These are phyloP conservation scores for Calocera viscosa DNA, from an alignment of 768 basidiomycete species.

Conservation along the genomic window DNA sequence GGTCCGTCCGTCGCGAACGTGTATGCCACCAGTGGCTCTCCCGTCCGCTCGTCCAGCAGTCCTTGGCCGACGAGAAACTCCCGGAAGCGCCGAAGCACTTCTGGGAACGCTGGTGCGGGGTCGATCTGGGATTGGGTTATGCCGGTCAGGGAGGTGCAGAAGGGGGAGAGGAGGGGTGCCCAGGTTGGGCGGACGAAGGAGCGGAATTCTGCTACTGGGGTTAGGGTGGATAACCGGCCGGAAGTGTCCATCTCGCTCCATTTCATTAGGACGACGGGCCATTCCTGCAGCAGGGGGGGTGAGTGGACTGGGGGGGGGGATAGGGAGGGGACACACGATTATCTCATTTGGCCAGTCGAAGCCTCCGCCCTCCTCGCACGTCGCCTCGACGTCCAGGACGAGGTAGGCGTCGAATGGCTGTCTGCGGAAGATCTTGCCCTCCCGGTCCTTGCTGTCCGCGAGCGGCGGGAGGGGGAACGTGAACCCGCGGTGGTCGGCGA, in stretches of 20 bases:
- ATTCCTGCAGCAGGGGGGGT: conserved; percentile 83
- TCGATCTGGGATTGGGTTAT: conserved; percentile 87
- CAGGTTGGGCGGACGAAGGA: conserved; percentile 81
- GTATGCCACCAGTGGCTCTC: neutral
- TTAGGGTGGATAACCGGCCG: conserved; percentile 44
- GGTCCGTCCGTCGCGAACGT: conserved; percentile 22
- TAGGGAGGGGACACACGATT: conserved; percentile 47
- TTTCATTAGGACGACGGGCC: conserved; percentile 76
- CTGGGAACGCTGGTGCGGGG: conserved; percentile 58
- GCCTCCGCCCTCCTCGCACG: conserved; percentile 53
- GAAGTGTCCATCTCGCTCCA: conserved; percentile 56
- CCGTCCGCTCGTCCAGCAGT: conserved; percentile 34
- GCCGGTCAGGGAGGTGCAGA: conserved; percentile 80
- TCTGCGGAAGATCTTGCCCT: neutral
- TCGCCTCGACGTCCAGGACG: conserved; percentile 82
- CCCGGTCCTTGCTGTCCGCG: neutral
- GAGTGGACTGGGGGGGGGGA: conserved; percentile 40
- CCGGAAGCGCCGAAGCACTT: conserved; percentile 50
- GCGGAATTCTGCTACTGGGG: conserved; percentile 69
- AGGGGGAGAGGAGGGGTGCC: conserved; percentile 65
- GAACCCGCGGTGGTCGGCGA: neutral
- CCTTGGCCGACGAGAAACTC: conserved; percentile 58
- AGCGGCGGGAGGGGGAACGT: neutral
- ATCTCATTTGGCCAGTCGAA: conserved; percentile 92
- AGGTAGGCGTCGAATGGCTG: conserved; percentile 66